Conservation (phyloP, 805 yeast genomes). For the Osmozyma mogii region DNA sequence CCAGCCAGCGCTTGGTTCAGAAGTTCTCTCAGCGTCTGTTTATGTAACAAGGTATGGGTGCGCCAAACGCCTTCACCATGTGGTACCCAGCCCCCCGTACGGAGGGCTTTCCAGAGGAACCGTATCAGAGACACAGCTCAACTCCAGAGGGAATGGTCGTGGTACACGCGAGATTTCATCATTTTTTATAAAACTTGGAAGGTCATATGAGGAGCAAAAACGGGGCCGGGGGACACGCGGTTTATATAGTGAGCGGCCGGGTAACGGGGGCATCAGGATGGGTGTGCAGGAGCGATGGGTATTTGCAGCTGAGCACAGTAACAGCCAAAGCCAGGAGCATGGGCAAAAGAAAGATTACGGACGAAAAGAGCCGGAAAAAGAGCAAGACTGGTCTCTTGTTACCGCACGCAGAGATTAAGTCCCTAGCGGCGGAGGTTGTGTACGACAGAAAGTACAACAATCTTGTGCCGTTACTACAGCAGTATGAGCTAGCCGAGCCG, state of each 20-base stretch:
- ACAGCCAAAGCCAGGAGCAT: slow-evolving; percentile 1
- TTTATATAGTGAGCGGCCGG: slow-evolving; percentile 17
- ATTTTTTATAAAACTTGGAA: slow-evolving; percentile 58
- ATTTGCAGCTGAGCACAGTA: background rate
- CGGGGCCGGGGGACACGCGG: slow-evolving; percentile 2
- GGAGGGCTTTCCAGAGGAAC: slow-evolving; percentile 30
- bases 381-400: background rate
- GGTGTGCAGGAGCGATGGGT: slow-evolving; percentile 3
- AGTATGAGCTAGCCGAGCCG: slow-evolving; percentile 19
- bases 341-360: slow-evolving; percentile 16
- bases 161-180: slow-evolving; percentile 55
- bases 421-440: slow-evolving; percentile 21
- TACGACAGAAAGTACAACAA: slow-evolving; percentile 50
- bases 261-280: slow-evolving; percentile 10
- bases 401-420: slow-evolving; percentile 19
- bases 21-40: slow-evolving; percentile 37
- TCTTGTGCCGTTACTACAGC: slow-evolving; percentile 39
- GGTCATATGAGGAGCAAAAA: slow-evolving; percentile 40
- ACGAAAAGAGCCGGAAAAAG: slow-evolving; percentile 5
- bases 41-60: slow-evolving; percentile 41
- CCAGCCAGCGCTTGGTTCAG: no score
- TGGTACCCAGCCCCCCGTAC: slow-evolving; percentile 32
- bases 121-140: slow-evolving; percentile 24
- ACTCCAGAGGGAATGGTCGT: slow-evolving; percentile 36
- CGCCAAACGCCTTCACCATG: slow-evolving; percentile 44